Evolutionary conservation across 257 asterid genomes (phyloP).

Genomic region (Coffea canephora): DNA sequence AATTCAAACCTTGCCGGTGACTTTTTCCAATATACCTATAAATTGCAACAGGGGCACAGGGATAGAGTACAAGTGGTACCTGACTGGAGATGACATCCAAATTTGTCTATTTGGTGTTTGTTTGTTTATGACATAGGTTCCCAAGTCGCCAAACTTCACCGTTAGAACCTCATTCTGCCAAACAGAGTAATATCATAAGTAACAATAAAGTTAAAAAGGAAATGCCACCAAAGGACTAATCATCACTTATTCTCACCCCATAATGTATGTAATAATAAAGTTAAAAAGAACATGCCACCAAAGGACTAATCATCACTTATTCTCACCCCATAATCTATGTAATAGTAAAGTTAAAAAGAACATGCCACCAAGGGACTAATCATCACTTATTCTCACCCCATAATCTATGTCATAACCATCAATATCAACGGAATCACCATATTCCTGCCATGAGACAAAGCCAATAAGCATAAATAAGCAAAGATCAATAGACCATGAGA

Average conservation of each 20-base stretch:
- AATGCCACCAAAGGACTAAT: background rate
- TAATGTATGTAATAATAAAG: conserved; percentile 47
- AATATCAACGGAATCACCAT: conserved; percentile 76
- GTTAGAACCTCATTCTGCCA: conserved; percentile 89
- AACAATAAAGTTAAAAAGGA: background rate
- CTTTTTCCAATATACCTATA: no score
- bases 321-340: conserved; percentile 88
- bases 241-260: conserved; percentile 55
- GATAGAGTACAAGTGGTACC: conserved; percentile 39
- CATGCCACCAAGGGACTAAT: conserved; percentile 10
- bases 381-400: conserved; percentile 54
- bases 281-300: background rate
- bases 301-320: conserved; percentile 1
- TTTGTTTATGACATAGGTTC: conserved; percentile 93
- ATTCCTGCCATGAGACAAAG: conserved; percentile 48
- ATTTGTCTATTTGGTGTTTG: conserved; percentile 92
- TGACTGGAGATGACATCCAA: conserved; percentile 97
- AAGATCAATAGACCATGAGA: background rate
- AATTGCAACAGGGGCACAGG: background rate
- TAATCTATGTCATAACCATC: conserved; percentile 83
- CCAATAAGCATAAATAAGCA: conserved; percentile 8
- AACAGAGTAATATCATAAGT: conserved; percentile 16
- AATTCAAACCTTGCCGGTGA: no score
- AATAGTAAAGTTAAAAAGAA: no score
- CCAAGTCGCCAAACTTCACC: conserved; percentile 75